Base-by-base conservation (phyloP, 805 yeast species). In the Vanderwaltozyma polyspora region DNA sequence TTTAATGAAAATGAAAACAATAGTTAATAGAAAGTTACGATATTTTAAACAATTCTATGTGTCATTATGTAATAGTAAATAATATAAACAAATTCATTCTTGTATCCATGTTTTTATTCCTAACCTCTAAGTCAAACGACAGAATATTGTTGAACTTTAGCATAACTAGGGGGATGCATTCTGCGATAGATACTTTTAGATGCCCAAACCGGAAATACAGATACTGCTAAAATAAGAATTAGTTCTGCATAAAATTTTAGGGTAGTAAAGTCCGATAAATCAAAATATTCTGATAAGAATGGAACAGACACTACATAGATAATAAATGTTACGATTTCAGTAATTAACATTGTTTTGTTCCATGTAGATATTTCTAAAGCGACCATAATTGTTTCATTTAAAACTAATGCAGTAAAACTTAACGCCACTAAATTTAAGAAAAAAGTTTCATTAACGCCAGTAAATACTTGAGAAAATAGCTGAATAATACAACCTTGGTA, bases 381-480 rank as follows among this genome's bases (percentile, higher is more conserved):
- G 34, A 91, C 96, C 97, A 91, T 91, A 11, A 79, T 65, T 49
- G 93, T 66, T 60, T 93, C 98, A 52, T 87, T 89, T 41, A 83
- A 60, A 6, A 93, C 64, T 35, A 91, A 63, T 1, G 83, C 76
- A 1, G 93, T 72, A 53, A 82, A 91, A 42, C 91, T 76, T 24
- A 91, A 62, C 1, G 94, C 76, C n/a, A 93, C 97, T 82, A 93
- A 72, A 31, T 67, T 64, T 15, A 68, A 67, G 57, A 85, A 87
- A 23, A 66, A 62, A 1, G 59, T 62, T 2, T 62, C 46, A 3
- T 62, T 62, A 12, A 84, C 58, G 8, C 94, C 77, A n/a, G 83
- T 74, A 45, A 91, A 78, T 6, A 67, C 41, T 55, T 91, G 97
- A 1, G 95, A 68, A 22, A 85, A 63, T 1, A 85, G 69, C 57